Base-by-base conservation (phyloP, 352 stramenopile species). In the Thalassiosira mediterranea region DNA sequence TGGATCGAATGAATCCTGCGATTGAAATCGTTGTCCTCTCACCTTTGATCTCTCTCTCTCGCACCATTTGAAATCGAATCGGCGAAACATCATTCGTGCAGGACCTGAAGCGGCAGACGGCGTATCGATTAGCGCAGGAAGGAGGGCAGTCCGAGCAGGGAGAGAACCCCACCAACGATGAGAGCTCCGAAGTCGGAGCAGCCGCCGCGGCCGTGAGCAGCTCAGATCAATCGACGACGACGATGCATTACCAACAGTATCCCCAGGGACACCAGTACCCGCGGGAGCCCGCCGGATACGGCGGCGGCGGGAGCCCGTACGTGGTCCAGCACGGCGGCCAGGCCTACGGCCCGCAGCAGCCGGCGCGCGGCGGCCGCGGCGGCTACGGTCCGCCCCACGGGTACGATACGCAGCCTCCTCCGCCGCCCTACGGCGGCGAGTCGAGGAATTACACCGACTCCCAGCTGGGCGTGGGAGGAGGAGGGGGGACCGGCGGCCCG, bases 101-200 rank as follows among this genome's bases (percentile, higher is more conserved):
- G 84, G 84, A 90, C 71, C 62, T 90, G 25, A 90, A 90, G 52
- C 85, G 81, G 61, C 81, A 89, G 56, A 90, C 84, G 4, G 78
- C 81, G 19, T n/a, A 86, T 15, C 73, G 84, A 51, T 61, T 90
- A 46, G 81, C 84, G 13, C 65, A 90, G 34, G 64, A 83, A 90
- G 38, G 64, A 80, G 28, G n/a, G n/a, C n/a, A n/a, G n/a, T n/a
- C n/a, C n/a, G n/a, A n/a, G n/a, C 76, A 85, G 61, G 44, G 60
- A 1, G 54, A 76, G 17, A 42, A 64, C 19, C 46, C 48, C 28
- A 25, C 51, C 0, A 31, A n/a, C 19, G n/a, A 54, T 19, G 46
- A 5, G 44, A 52, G 19, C n/a, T 61, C 23, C 17, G 49, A 63
- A 25, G 23, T 23, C 29, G 13, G 2, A 2, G n/a, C 29, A 7